phyloP scores from a whole-genome alignment of 495 filamentous ascomycete species.

The Penicillium angulare region DNA sequence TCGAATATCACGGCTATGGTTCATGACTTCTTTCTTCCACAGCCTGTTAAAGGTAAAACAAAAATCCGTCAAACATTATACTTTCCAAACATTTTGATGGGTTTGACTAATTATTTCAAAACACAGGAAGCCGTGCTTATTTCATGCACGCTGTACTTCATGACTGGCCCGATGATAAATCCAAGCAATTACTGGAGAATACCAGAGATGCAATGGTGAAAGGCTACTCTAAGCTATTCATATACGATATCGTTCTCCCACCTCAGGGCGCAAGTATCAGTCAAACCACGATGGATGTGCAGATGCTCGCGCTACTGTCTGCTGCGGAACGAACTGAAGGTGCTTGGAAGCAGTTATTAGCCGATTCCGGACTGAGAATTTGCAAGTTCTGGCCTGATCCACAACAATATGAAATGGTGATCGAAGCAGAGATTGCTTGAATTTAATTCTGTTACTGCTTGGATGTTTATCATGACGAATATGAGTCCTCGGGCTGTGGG shows the following conservation, averaged over 20 bases:
- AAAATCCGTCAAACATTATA: background rate
- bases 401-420: slow-evolving; percentile 30
- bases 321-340: slow-evolving; percentile 34
- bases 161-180: slow-evolving; percentile 40
- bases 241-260: slow-evolving; percentile 46
- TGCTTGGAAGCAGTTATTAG: slow-evolving; percentile 40
- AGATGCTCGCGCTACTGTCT: slow-evolving; percentile 35
- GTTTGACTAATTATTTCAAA: background rate
- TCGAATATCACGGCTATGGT: slow-evolving; percentile 42
- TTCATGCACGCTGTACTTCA: slow-evolving; percentile 48
- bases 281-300: slow-evolving; percentile 34
- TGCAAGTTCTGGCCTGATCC: slow-evolving; percentile 39
- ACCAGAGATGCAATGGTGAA: slow-evolving; percentile 35
- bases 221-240: slow-evolving; percentile 46
- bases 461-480: background rate
- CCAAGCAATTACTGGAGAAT: slow-evolving; percentile 20
- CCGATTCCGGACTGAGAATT: slow-evolving; percentile 39
- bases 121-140: slow-evolving; percentile 35
- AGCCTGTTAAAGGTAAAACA: slow-evolving; percentile 46
- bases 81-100: background rate
- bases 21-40: slow-evolving; percentile 50
- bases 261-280: slow-evolving; percentile 24
- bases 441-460: background rate
- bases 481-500: no score
- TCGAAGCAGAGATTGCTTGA: slow-evolving; percentile 25